These are phyloP conservation scores for Hemisphaericaspora nanyangensis DNA, from an alignment of 805 yeast species.

Conservation along the genomic window DNA sequence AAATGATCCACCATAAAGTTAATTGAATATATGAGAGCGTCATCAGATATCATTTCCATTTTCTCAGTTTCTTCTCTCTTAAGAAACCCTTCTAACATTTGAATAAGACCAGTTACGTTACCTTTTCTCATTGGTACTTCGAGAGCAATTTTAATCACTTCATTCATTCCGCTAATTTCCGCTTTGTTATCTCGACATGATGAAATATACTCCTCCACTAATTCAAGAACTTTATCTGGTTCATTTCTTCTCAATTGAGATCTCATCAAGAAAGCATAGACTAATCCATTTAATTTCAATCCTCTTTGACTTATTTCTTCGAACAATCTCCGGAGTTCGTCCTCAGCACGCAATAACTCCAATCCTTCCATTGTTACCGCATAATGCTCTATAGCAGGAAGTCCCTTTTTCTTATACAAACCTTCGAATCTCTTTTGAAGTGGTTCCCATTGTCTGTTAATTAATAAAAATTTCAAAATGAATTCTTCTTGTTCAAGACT, in stretches of 20 bases:
- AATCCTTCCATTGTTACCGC: slow-evolving; percentile 58
- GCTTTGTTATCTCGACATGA: slow-evolving; percentile 15
- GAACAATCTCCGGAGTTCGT: slow-evolving; percentile 48
- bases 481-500: slow-evolving; percentile 46
- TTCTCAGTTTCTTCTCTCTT: background rate
- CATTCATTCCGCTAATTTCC: slow-evolving; percentile 15
- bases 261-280: slow-evolving; percentile 22
- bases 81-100: background rate
- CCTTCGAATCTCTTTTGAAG: slow-evolving; percentile 56
- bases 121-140: slow-evolving; percentile 21
- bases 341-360: slow-evolving; percentile 46
- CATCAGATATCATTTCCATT: background rate
- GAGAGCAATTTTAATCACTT: slow-evolving; percentile 25
- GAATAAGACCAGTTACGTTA: slow-evolving; percentile 13
- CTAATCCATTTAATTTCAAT: slow-evolving; percentile 15
- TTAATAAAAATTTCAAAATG: slow-evolving; percentile 44
- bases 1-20: slow-evolving; percentile 18
- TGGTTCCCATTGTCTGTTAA: slow-evolving; percentile 47
- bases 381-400: slow-evolving; percentile 55
- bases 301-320: slow-evolving; percentile 42
- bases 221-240: slow-evolving; percentile 24
- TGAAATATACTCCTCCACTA: slow-evolving; percentile 20
- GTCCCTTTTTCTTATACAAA: slow-evolving; percentile 48
- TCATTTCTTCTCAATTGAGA: slow-evolving; percentile 22
- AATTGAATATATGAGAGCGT: slow-evolving; percentile 15